Evolutionary conservation across 2,329 filamentous ascomycete genomes (phyloP).

Genomic region (Penicillium sp.): DNA sequence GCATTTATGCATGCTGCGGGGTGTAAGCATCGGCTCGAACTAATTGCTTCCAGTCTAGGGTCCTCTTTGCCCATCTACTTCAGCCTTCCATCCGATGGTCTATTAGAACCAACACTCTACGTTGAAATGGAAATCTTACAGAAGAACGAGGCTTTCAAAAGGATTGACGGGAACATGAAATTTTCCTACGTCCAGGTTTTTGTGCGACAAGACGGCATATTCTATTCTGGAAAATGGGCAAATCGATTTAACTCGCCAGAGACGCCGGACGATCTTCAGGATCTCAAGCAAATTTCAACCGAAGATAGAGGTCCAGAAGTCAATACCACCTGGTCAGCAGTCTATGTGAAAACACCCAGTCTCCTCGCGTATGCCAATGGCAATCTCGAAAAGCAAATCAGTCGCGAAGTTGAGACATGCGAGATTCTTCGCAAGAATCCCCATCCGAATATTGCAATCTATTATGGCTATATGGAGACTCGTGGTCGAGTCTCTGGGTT

Average conservation of each 20-base stretch:
- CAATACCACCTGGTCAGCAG: conserved; percentile 24
- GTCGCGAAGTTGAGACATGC: conserved; percentile 31
- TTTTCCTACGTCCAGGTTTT: conserved; percentile 33
- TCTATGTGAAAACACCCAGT: conserved; percentile 32
- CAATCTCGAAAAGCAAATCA: conserved; percentile 29
- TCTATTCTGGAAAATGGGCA: conserved; percentile 33
- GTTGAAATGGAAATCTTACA: conserved; percentile 31
- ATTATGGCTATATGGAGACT: conserved; percentile 28
- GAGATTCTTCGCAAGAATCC: conserved; percentile 35
- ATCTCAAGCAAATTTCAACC: conserved; percentile 1
- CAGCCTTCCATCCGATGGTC: not conserved
- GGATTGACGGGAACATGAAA: conserved; percentile 26
- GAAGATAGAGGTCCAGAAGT: not conserved
- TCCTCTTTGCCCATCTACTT: too few species aligned
- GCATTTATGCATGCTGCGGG: too few species aligned
- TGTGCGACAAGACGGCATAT: conserved; percentile 23
- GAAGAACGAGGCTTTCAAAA: conserved; percentile 29
- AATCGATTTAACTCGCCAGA: conserved; percentile 25
- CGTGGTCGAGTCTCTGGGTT: conserved; percentile 32
- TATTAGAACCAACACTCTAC: not conserved
- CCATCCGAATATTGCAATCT: conserved; percentile 38
- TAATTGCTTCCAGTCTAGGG: too few species aligned
- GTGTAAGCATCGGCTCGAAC: too few species aligned
- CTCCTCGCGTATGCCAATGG: conserved; percentile 27
- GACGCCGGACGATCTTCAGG: conserved; percentile 17